Percentiles rank a stretch among this genome's conserved stretches.
phyloP scores from a whole-genome alignment of 1,284 basidiomycete genomes.

The Ganoderma resinaceum region DNA sequence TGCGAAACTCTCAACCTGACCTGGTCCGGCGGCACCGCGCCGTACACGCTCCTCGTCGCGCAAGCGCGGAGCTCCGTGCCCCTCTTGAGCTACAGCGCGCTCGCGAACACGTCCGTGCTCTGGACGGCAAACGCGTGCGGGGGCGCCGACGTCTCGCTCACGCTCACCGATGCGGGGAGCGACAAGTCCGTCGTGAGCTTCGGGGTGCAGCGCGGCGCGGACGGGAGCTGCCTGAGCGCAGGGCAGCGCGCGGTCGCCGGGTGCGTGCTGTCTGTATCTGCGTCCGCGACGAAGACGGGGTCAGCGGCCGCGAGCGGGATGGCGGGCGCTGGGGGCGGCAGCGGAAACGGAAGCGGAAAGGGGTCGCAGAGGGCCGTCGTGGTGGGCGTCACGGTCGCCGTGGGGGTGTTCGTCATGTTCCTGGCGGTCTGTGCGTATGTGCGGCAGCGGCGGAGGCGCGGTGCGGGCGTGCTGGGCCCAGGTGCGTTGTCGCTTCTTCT shows the following conservation, averaged over 20 bases:
- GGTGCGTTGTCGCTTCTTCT: not conserved
- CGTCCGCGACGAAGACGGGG: not conserved
- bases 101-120: not conserved
- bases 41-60: not conserved
- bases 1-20: not conserved
- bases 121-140: not conserved
- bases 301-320: not conserved
- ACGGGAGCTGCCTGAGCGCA: not conserved
- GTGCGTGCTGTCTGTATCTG: not conserved
- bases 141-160: not conserved
- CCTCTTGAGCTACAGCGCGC: not conserved
- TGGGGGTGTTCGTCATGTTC: not conserved
- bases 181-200: not conserved
- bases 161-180: not conserved
- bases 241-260: not conserved
- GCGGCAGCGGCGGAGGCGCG: not conserved
- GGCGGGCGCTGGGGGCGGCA: not conserved
- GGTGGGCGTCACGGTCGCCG: not conserved
- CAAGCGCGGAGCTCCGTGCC: not conserved
- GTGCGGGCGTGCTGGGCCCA: not conserved
- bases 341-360: not conserved
- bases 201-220: not conserved
- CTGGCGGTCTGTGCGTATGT: not conserved
- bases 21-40: not conserved
- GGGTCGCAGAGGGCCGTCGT: not conserved